Evolutionary conservation across 2,329 filamentous ascomycete genomes (phyloP), one percentile per base, ranked within the genome.

Genomic region (Aspergillus texensis): DNA sequence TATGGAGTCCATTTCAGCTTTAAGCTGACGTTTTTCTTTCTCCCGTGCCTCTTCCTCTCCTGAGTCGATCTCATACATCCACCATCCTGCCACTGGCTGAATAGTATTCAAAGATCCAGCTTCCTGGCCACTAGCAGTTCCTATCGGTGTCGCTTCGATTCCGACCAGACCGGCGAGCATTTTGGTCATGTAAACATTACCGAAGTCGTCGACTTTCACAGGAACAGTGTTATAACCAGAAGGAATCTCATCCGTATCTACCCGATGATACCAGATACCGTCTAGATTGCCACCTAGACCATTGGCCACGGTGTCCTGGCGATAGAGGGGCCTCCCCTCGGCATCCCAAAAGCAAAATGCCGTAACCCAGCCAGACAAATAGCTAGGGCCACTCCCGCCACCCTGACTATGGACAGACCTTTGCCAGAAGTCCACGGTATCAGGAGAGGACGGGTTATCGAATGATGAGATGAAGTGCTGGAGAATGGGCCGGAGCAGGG

Each of bases 351-450:
- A 81, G 66, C 80, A 73, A 64, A 85, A 84, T 0, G 78, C 81
- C 0, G 80, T 81, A 58, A 84, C 77, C 83, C 83, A 86, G 6
- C 84, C 83, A 0, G 78, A 80, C 2, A 83, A 63, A 54, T 74
- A 72, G 1, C 24, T 39, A 6, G 71, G 67, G 71, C 80, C 67
- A 77, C 79, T 66, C 55, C 72, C 30, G 68, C 71, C 2, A 70
- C 76, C 45, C 70, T 71, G 50, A 3, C 16, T 6, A 67, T 78
- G 2, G 8, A 45, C 64, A 24, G 62, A 68, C 21, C 16, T 50
- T 39, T 39, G 59, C 67, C 67, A 70, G 53, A 70, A 70, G 4
- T 60, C 52, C 8, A 16, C 12, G 4, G 63, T 53, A 10, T 43
- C 57, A 4, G 46, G 34, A 0, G 26, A 43, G 6, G 53, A 11